Conservation (phyloP, 768 basidiomycete species). For the Postia placenta region DNA sequence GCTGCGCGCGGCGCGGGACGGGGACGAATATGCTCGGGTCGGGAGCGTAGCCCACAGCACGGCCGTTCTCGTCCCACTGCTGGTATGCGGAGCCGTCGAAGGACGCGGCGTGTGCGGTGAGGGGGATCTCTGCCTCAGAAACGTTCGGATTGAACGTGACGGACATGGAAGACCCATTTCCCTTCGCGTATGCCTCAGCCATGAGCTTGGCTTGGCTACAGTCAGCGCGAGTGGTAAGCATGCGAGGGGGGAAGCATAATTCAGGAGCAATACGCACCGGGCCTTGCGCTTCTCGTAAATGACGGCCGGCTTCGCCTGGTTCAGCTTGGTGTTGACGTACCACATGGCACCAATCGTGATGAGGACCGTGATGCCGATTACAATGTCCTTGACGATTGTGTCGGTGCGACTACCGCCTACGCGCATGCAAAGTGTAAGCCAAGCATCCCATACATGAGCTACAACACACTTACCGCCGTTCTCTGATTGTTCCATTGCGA, state of each 20-base stretch:
- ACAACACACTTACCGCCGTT: constrained; percentile 24
- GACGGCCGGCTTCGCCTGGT: constrained; percentile 57
- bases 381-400: constrained; percentile 61
- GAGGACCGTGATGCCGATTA: constrained; percentile 60
- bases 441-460: too few relatives aligned
- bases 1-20: constrained; percentile 30
- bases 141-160: constrained; percentile 29
- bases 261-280: constrained; percentile 31
- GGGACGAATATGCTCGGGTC: constrained; percentile 47
- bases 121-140: constrained; percentile 37
- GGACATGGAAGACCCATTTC: constrained; percentile 23
- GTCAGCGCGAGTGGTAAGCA: constrained; percentile 4
- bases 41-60: constrained; percentile 40
- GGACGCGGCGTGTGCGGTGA: constrained; percentile 30
- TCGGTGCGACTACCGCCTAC: constrained; percentile 29
- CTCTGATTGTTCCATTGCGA: constrained; percentile 53
- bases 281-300: constrained; percentile 69
- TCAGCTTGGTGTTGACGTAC: constrained; percentile 76
- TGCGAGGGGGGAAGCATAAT: neutral
- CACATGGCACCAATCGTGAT: constrained; percentile 77
- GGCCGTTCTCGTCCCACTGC: constrained; percentile 46
- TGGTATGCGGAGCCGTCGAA: constrained; percentile 23
- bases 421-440: neutral
- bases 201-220: constrained; percentile 48
- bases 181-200: constrained; percentile 7